Percentiles rank a stretch among this genome's conserved stretches.
These are phyloP conservation scores for Ophiocordyceps unilateralis DNA, from an alignment of 2,329 filamentous ascomycete genomes.

Conservation along the genomic window DNA sequence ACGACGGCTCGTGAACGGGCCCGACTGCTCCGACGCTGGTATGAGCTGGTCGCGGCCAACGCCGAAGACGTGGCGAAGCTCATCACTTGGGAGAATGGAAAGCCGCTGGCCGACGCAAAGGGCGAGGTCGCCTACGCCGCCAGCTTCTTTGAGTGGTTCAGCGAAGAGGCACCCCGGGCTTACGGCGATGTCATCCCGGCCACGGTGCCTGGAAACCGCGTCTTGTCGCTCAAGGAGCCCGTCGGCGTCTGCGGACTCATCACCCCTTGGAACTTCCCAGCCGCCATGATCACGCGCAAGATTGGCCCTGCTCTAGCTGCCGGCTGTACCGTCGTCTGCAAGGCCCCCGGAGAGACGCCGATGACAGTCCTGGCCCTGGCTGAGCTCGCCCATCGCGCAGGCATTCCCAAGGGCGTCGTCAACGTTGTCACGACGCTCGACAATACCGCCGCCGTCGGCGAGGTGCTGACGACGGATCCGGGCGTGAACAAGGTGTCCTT, in stretches of 20 bases:
- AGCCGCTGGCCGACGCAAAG: conserved; percentile 59
- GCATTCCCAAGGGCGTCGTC: conserved; percentile 77
- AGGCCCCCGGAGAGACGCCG: conserved; percentile 82
- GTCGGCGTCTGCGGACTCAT: conserved; percentile 72
- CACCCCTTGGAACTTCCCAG: conserved; percentile 80
- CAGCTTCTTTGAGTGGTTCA: conserved; percentile 68
- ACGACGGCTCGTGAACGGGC: conserved; percentile 60
- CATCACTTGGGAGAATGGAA: conserved; percentile 84
- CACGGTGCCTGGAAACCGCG: conserved; percentile 51
- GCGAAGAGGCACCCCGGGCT: conserved; percentile 55
- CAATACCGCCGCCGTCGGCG: conserved; percentile 67
- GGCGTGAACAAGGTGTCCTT: conserved; percentile 83
- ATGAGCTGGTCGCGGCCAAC: conserved; percentile 63
- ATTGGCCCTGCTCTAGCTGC: conserved; percentile 65
- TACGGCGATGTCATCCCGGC: conserved; percentile 64
- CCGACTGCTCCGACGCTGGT: conserved; percentile 63
- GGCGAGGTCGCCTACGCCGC: conserved; percentile 58
- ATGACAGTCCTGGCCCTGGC: conserved; percentile 79
- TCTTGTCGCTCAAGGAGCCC: conserved; percentile 67
- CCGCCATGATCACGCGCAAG: conserved; percentile 59
- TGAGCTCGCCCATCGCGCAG: conserved; percentile 71
- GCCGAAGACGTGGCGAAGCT: conserved; percentile 64
- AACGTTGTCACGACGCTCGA: conserved; percentile 69
- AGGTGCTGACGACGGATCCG: conserved; percentile 53
- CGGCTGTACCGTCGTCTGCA: conserved; percentile 88